Conservation (phyloP, 768 basidiomycete species). For the Pholiota molesta region DNA sequence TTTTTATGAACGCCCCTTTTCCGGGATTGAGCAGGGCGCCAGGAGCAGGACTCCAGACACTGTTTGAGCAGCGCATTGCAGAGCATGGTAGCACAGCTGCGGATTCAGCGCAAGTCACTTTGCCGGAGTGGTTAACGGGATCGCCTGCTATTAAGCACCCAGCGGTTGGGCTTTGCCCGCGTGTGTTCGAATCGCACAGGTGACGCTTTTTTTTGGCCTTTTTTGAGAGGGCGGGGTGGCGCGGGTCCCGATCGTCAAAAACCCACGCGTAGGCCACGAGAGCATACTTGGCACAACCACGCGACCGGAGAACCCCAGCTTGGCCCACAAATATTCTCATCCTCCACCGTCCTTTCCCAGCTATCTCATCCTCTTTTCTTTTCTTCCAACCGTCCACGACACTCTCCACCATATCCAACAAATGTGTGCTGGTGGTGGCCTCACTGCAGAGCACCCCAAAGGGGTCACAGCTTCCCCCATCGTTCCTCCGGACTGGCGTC, state of each 20-base stretch:
- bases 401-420: constrained; percentile 1
- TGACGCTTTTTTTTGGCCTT: constrained; percentile 26
- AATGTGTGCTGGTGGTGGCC: constrained; percentile 18
- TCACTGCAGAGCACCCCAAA: constrained; percentile 7
- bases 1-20: constrained; percentile 2
- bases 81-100: background rate
- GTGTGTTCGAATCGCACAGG: constrained; percentile 39
- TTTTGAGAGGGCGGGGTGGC: constrained; percentile 17
- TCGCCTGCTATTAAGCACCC: constrained; percentile 59
- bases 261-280: constrained; percentile 51
- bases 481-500: constrained; percentile 31
- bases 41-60: constrained; percentile 14
- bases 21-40: background rate
- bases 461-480: constrained; percentile 5
- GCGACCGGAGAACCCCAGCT: constrained; percentile 38
- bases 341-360: constrained; percentile 17
- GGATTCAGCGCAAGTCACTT: constrained; percentile 58
- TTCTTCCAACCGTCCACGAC: constrained; percentile 10
- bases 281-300: constrained; percentile 40
- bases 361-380: constrained; percentile 14
- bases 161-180: constrained; percentile 35
- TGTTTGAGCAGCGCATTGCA: background rate
- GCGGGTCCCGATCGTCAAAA: constrained; percentile 25
- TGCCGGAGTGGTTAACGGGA: constrained; percentile 95
- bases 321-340: constrained; percentile 26